These are phyloP conservation scores for Podaxis carcinomalis DNA, from an alignment of 768 basidiomycete genomes.

Conservation along the genomic window DNA sequence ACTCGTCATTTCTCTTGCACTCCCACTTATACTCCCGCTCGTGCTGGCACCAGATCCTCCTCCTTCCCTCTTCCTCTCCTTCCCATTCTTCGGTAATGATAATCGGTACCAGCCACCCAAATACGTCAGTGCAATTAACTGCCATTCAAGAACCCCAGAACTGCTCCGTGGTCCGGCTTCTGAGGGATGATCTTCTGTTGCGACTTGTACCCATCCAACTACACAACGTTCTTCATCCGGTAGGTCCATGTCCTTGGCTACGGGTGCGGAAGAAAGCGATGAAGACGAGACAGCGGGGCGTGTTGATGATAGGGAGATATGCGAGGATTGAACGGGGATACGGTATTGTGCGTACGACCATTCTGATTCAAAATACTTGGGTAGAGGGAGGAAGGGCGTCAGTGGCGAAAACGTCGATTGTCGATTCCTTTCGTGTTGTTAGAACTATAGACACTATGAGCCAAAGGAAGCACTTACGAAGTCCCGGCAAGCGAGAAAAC, in stretches of 20 bases:
- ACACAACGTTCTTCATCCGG: constrained; percentile 82
- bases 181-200: constrained; percentile 28
- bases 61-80: constrained; percentile 37
- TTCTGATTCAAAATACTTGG: constrained; percentile 91
- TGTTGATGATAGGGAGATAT: constrained; percentile 72
- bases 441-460: not conserved
- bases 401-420: constrained; percentile 81
- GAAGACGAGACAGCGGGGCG: constrained; percentile 9
- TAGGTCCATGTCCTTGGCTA: constrained; percentile 36
- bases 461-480: constrained; percentile 44
- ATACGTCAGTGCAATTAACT: constrained; percentile 82
- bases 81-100: constrained; percentile 54
- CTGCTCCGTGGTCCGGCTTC: constrained; percentile 15
- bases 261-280: constrained; percentile 46
- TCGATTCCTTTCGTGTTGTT: constrained; percentile 53
- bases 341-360: constrained; percentile 95
- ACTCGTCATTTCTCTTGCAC: constrained; percentile 72
- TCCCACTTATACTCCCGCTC: constrained; percentile 60
- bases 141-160: constrained; percentile 45
- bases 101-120: constrained; percentile 92
- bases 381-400: constrained; percentile 75
- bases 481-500: constrained; percentile 74
- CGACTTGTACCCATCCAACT: constrained; percentile 77
- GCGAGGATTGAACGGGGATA: constrained; percentile 80
- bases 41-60: constrained; percentile 58